A percentile compares a stretch with the other conserved stretches of the same genome.
Conservation (phyloP, 163 green algal species). For the Trebouxiophyceae sp. region DNA sequence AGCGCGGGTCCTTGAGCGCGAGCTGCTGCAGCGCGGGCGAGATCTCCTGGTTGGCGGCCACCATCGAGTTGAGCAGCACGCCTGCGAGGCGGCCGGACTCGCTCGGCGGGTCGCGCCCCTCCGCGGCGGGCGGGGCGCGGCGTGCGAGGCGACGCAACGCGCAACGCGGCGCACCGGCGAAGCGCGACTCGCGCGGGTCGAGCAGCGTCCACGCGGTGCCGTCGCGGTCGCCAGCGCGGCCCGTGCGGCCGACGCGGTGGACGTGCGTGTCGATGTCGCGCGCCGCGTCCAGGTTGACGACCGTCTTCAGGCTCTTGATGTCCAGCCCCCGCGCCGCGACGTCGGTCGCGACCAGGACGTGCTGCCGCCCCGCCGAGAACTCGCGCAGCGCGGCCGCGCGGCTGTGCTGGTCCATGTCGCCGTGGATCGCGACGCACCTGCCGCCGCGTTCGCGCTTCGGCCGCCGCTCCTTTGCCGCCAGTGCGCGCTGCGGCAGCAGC, state of each 20-base stretch:
- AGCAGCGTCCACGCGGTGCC: conserved; percentile 78
- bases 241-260: conserved; percentile 74
- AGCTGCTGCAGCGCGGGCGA: conserved; percentile 51
- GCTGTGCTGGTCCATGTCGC: conserved; percentile 78
- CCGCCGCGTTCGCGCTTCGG: no score
- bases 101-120: no score
- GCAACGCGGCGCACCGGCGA: conserved; percentile 3
- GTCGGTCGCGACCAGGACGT: conserved; percentile 87
- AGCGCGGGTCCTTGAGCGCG: conserved; percentile 44
- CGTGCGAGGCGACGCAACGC: no score
- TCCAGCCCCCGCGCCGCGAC: conserved; percentile 89
- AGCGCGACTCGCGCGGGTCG: conserved; percentile 21
- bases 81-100: no score
- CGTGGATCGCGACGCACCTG: conserved; percentile 69
- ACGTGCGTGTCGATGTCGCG: conserved; percentile 85
- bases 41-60: conserved; percentile 65
- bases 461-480: no score
- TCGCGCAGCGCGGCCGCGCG: conserved; percentile 70
- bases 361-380: conserved; percentile 64
- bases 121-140: no score
- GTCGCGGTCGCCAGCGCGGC: conserved; percentile 81
- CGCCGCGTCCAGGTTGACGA: conserved; percentile 83
- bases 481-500: no score
- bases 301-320: conserved; percentile 59
- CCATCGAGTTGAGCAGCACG: conserved; percentile 62